Base-by-base conservation (phyloP, 2,329 filamentous ascomycete genomes). In the Neoascochyta sp. region DNA sequence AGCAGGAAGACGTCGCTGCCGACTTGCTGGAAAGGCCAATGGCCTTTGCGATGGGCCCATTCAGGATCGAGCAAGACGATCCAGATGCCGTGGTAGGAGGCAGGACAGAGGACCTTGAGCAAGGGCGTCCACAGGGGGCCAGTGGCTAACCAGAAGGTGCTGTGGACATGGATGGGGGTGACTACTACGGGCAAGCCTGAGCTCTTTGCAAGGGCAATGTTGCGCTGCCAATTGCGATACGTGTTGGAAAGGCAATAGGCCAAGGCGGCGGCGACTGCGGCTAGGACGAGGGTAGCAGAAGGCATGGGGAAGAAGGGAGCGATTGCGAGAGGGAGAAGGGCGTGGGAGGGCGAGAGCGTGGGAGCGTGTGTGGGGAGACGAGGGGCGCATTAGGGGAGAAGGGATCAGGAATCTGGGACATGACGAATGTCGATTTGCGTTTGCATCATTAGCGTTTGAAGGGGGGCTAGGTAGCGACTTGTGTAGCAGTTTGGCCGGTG, bases 1-100 rank as follows among this genome's bases (percentile, higher is more conserved):
- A 78, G 47, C 6, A 87, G 45, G 47, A 86, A 81, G 9, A 74
- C 69, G 44, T 87, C 81, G 33, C 54, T 57, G 23, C 77, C 80
- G 7, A 78, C 51, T 10, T 70, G 66, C 16, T 72, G 65, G 50
- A 81, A 87, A 10, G 75, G 67, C 12, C 70, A 66, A 46, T 80
- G 74, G 16, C 74, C 70, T 9, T 68, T 56, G n/a, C 59, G 56
- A 62, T 75, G 83, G 6, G 68, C 55, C 70, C 77, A 83, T 46
- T 84, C 76, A 2, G 73, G 73, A n/a, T 66, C 53, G 42, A 83
- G 51, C 43, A 75, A 83, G 79, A 74, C 69, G 24, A 82, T 55
- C 73, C 80, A 80, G 29, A 67, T 48, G 32, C 77, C 67, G 63
- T 74, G 79, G 60, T 68, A 73, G 10, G 67, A 63, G 23, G 62